Base-by-base conservation (phyloP, 441 rosid genomes). In the Caryocar brasiliense region DNA sequence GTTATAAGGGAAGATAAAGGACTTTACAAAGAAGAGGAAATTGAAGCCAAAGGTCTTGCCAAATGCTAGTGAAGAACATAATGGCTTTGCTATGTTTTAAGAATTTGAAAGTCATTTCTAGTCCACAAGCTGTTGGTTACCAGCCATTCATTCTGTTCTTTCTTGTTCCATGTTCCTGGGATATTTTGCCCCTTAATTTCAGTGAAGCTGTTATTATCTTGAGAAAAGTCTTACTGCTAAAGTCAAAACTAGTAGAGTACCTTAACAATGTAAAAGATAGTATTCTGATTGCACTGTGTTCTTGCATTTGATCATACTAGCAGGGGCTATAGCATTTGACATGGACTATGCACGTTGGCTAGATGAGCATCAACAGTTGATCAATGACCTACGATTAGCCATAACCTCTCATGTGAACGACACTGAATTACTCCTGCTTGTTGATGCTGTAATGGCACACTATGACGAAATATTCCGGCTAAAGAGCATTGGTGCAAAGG, bases 371-470 rank as follows among this genome's bases (percentile, higher is more conserved):
- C 95, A 77, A 21, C 76, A 73, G 42, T 68, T 82, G 56, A 80
- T 86, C 41, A 79, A 43, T 44, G 93, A 85, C 41, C 62, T 91
- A 44, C 79, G 96, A 76, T 63, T 84, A 0, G 93, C 86, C 7
- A 72, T 85, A 28, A 83, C 72, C 64, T 73, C 85, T 21, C 86
- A 66, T 34, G 54, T 79, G 71, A 64, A 70, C 0, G 91, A 91
- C 42, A 71, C 65, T 22, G 93, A 91, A 12, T 64, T 91, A 21
- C 71, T 76, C 0, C 15, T 79, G 23, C 79, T 81, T 7, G 95
- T 91, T 7, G 95, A 80, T 36, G 78, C 70, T 29, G 84, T 86
- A 38, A 81, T 91, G 95, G 71, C 71, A n/a, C 96, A 91, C 57
- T 81, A 85, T 24, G 79, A 78, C 27, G 91, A 86, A 45, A 61